Conservation (phyloP, 2,329 filamentous ascomycete genomes). For the Colletotrichum agaves region DNA sequence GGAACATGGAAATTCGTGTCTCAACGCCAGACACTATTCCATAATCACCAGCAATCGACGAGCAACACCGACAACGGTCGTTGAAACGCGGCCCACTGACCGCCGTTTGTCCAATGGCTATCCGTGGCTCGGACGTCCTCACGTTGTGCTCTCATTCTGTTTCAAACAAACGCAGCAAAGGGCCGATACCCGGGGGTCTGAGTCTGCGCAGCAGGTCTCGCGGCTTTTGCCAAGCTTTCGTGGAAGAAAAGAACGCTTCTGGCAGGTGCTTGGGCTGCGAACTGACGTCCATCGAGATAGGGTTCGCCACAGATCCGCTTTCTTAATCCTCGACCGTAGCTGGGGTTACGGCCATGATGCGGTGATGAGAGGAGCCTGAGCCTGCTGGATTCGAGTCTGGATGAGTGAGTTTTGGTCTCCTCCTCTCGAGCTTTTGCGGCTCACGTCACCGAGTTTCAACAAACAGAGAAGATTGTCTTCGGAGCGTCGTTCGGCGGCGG, state of each 20-base stretch:
- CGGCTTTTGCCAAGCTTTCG: conserved; percentile 12
- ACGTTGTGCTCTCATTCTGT: conserved; percentile 2
- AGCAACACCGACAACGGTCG: neutral
- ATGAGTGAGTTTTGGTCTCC: too few relatives aligned
- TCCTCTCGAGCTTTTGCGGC: too few relatives aligned
- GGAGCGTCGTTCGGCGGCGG: too few relatives aligned
- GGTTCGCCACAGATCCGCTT: too few relatives aligned
- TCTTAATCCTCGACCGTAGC: neutral
- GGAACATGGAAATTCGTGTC: too few relatives aligned
- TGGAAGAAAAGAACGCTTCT: conserved; percentile 11
- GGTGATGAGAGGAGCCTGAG: too few relatives aligned
- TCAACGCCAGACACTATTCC: too few relatives aligned
- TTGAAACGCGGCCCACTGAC: neutral
- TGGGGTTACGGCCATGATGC: too few relatives aligned
- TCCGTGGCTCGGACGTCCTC: neutral
- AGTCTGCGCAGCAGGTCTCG: neutral
- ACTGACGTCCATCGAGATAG: neutral
- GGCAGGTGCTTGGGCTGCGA: conserved; percentile 10
- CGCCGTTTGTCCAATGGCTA: neutral
- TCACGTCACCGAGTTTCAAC: neutral
- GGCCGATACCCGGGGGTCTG: conserved; percentile 7
- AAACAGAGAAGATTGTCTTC: too few relatives aligned
- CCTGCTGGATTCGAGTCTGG: too few relatives aligned
- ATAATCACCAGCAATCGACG: neutral
- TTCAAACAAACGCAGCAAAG: conserved; percentile 14